Percentiles rank a stretch among this genome's conserved stretches.
Conservation (phyloP, 176 grass and related monocot species). For the Pharus latifolius region DNA sequence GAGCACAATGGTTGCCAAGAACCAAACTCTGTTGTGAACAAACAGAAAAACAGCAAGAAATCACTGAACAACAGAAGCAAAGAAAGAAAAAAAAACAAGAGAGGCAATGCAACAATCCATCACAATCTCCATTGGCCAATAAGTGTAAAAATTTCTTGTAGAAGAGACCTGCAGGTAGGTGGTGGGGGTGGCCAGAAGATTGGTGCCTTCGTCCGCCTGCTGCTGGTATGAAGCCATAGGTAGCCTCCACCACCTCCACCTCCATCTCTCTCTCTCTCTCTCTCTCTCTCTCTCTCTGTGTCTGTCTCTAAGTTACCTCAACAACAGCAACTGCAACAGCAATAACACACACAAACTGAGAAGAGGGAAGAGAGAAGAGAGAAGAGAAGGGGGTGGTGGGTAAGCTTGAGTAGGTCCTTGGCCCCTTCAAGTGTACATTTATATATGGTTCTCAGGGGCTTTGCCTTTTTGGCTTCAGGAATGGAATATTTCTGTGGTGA, state of each 20-base stretch:
- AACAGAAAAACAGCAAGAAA: background rate
- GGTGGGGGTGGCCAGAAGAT: background rate
- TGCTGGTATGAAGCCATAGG: background rate
- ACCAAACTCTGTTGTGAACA: background rate
- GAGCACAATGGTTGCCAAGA: background rate
- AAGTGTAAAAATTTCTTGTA: background rate
- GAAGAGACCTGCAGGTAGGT: background rate
- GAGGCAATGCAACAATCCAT: too few relatives aligned
- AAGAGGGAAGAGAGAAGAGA: too few relatives aligned
- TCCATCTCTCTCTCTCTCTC: background rate
- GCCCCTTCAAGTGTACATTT: background rate
- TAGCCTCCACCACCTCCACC: background rate
- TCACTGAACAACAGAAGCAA: background rate
- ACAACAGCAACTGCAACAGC: background rate
- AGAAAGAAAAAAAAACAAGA: background rate
- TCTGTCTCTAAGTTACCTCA: background rate
- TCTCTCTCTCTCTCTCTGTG: background rate
- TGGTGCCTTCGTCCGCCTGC: conserved; percentile 1
- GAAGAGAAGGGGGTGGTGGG: background rate
- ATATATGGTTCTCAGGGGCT: background rate
- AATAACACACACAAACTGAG: too few relatives aligned
- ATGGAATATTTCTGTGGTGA: conserved; percentile 1
- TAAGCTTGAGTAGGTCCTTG: background rate
- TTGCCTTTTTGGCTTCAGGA: background rate
- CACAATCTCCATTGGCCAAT: too few relatives aligned